Conservation (phyloP, 2,329 filamentous ascomycete species). For the Parascedosporium putredinis region DNA sequence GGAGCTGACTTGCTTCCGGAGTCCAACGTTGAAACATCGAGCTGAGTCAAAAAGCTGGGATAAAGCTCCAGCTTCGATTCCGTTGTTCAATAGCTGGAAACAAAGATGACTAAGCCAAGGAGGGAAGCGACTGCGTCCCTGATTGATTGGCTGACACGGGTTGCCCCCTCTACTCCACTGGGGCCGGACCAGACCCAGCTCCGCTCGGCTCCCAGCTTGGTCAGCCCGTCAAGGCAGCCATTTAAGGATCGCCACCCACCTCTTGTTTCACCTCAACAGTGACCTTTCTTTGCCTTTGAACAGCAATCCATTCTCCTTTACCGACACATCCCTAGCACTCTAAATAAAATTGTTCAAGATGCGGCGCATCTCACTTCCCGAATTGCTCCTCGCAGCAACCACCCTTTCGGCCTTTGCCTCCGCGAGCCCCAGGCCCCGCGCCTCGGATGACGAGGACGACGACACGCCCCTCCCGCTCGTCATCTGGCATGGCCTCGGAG, state of each 20-base stretch:
- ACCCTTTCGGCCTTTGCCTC: slow-evolving; percentile 22
- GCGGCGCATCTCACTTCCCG: slow-evolving; percentile 10
- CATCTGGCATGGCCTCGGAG: slow-evolving; percentile 82
- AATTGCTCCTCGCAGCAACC: background rate
- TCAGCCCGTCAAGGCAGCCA: background rate
- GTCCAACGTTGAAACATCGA: too few relatives aligned
- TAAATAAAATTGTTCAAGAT: slow-evolving; percentile 7
- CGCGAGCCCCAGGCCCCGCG: slow-evolving; percentile 14
- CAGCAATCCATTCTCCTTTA: background rate
- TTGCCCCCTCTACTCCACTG: background rate
- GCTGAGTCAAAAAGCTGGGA: too few relatives aligned
- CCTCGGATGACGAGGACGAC: slow-evolving; percentile 28
- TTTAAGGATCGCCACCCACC: background rate
- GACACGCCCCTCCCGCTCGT: slow-evolving; percentile 76
- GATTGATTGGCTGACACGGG: too few relatives aligned
- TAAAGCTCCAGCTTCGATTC: too few relatives aligned
- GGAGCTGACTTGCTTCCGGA: too few relatives aligned
- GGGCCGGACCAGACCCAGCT: background rate
- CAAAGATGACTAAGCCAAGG: too few relatives aligned
- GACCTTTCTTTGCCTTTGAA: too few relatives aligned
- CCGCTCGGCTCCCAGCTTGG: too few relatives aligned
- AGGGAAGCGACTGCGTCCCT: too few relatives aligned
- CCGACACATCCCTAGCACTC: background rate
- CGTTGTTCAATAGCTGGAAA: too few relatives aligned
- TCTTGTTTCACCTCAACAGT: slow-evolving; percentile 1